A percentile compares a stretch with the other conserved stretches of the same genome.
phyloP scores from a whole-genome alignment of 352 stramenopile genomes.

The Pythium brachiatum region DNA sequence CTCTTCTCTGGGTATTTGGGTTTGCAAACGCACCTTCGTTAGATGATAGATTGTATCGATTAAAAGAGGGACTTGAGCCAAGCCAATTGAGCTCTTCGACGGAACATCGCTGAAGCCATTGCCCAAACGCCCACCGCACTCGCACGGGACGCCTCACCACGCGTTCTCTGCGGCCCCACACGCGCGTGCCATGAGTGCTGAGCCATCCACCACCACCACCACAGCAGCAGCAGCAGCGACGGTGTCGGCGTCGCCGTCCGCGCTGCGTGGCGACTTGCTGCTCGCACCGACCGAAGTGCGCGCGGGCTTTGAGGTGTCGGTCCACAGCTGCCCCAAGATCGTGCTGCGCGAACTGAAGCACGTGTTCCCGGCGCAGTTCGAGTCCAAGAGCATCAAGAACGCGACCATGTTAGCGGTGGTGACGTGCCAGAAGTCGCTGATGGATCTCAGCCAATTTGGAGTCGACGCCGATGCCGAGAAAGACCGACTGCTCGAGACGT shows the following conservation, averaged over 20 bases:
- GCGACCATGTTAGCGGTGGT: conserved; percentile 84
- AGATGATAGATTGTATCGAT: not conserved
- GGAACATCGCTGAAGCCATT: not conserved
- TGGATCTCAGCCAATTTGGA: conserved; percentile 95
- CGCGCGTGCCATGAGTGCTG: not conserved
- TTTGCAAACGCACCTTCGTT: not conserved
- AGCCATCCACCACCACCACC: not conserved
- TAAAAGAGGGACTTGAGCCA: not conserved
- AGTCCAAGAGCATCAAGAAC: conserved; percentile 31
- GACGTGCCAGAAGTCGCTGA: conserved; percentile 91
- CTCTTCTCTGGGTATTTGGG: not conserved
- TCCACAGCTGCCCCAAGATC: conserved; percentile 69
- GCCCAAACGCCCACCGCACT: not conserved
- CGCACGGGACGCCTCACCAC: not conserved
- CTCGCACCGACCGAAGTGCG: conserved; percentile 55
- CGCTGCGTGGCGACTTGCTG: conserved; percentile 37
- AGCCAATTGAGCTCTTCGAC: conserved; percentile 2
- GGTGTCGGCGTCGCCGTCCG: conserved; percentile 1
- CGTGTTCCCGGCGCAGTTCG: conserved; percentile 67
- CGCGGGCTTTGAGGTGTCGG: conserved; percentile 73
- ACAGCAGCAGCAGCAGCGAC: not conserved
- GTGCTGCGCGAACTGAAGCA: conserved; percentile 77
- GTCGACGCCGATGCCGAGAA: conserved; percentile 94
- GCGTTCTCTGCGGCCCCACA: too few relatives aligned
- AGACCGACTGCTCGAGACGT: conserved; percentile 95